phyloP scores from a whole-genome alignment of 495 filamentous ascomycete genomes.

The Chlorociboria aeruginascens region DNA sequence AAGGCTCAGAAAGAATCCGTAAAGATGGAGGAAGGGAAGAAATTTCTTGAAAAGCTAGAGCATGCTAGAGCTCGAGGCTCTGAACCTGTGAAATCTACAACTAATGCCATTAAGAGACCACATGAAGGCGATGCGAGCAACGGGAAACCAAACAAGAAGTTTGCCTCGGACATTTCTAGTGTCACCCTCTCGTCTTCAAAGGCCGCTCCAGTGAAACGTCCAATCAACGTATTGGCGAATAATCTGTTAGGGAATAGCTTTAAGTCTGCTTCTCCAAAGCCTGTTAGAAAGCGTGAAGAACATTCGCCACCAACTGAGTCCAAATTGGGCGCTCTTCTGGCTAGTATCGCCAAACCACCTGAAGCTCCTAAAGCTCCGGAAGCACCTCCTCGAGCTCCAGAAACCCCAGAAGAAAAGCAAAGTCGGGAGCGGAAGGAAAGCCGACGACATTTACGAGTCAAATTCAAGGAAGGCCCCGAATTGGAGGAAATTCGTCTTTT shows the following conservation, averaged over 20 bases:
- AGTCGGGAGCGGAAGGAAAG: conserved; percentile 71
- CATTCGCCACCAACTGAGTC: conserved; percentile 21
- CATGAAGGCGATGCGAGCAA: conserved; percentile 15
- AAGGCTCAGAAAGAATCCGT: conserved; percentile 23
- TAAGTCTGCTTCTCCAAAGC: conserved; percentile 17
- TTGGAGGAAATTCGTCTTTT: conserved; percentile 64
- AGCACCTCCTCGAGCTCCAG: conserved; percentile 42
- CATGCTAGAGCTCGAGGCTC: conserved; percentile 23
- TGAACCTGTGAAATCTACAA: conserved; percentile 12
- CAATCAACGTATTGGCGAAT: conserved; percentile 11
- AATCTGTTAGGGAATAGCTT: conserved; percentile 23
- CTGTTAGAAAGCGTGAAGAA: conserved; percentile 22
- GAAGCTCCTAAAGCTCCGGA: conserved; percentile 41
- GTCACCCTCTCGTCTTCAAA: conserved; percentile 1
- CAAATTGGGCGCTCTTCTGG: conserved; percentile 38
- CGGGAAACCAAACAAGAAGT: conserved; percentile 17
- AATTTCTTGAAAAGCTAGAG: conserved; percentile 9
- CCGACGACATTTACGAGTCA: conserved; percentile 56
- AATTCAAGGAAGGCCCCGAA: conserved; percentile 60
- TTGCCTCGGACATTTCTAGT: conserved; percentile 12
- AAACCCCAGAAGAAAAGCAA: conserved; percentile 63
- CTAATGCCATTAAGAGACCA: conserved; percentile 11
- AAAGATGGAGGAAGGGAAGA: conserved; percentile 9
- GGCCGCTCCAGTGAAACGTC: conserved; percentile 7
- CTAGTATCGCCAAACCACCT: conserved; percentile 52